Conservation (phyloP, 108 stramenopile species). For the Cyclotella cryptica region DNA sequence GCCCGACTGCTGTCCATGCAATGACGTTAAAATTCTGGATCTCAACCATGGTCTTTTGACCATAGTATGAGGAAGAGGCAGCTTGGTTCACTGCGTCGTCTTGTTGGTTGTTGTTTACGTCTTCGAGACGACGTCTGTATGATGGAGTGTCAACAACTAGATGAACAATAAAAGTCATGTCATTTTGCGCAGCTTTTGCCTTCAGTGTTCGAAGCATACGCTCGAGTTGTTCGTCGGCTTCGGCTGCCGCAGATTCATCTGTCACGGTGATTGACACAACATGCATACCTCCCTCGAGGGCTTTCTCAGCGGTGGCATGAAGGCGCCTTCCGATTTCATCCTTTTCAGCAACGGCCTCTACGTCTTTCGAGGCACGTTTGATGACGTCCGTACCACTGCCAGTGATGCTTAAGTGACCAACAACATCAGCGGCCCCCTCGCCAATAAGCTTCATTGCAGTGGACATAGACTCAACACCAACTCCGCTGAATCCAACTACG, state of each 20-base stretch:
- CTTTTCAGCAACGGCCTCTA: constrained; percentile 14
- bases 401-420: constrained; percentile 67
- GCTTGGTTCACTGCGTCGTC: constrained; percentile 58
- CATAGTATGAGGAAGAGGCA: constrained; percentile 60
- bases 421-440: constrained; percentile 39
- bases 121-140: constrained; percentile 63
- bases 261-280: constrained; percentile 64
- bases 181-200: constrained; percentile 33
- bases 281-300: constrained; percentile 49
- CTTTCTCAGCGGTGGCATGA: constrained; percentile 35
- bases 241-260: constrained; percentile 46
- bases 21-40: constrained; percentile 92
- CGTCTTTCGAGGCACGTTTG: constrained; percentile 18
- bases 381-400: constrained; percentile 48
- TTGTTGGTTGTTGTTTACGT: constrained; percentile 31
- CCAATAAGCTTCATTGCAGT: constrained; percentile 53
- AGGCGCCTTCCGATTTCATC: constrained; percentile 32
- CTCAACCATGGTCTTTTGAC: constrained; percentile 90
- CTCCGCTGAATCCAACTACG: constrained; percentile 70
- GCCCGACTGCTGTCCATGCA: constrained; percentile 82
- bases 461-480: constrained; percentile 67
- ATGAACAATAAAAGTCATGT: constrained; percentile 74
- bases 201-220: constrained; percentile 57
- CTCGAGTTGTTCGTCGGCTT: constrained; percentile 65
- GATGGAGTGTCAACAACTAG: constrained; percentile 74